These are phyloP conservation scores for Daldinia concentrica DNA, from an alignment of 495 filamentous ascomycete species.

Conservation along the genomic window DNA sequence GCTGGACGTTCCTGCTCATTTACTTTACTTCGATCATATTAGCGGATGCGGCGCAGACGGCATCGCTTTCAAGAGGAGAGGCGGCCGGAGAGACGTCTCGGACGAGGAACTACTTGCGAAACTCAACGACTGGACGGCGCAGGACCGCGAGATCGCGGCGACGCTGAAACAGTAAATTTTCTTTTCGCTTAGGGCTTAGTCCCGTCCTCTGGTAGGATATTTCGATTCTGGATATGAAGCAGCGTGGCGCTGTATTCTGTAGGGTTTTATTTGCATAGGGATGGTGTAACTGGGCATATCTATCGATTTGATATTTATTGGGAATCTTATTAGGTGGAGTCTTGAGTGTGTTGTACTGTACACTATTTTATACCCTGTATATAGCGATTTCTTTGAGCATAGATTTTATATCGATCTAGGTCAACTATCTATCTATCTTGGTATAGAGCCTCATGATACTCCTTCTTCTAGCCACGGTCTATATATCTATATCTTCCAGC, in stretches of 20 bases:
- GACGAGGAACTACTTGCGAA: conserved; percentile 47
- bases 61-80: conserved; percentile 35
- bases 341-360: background rate
- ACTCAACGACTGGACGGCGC: conserved; percentile 43
- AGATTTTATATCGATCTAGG: background rate
- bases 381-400: background rate
- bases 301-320: background rate
- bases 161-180: background rate
- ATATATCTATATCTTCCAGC: background rate
- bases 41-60: conserved; percentile 40
- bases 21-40: conserved; percentile 52
- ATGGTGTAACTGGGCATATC: background rate
- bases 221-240: background rate
- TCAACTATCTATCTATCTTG: background rate
- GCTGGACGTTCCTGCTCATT: conserved; percentile 47
- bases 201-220: background rate
- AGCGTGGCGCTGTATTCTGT: background rate
- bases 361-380: background rate
- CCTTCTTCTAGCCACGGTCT: background rate
- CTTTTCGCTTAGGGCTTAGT: background rate
- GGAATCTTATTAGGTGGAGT: background rate
- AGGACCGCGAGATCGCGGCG: conserved; percentile 38
- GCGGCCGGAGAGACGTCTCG: conserved; percentile 29
- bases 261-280: background rate
- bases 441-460: background rate